These are phyloP conservation scores for Lodderomyces parapsilosis DNA, from an alignment of 1,139 yeast species.

Conservation along the genomic window DNA sequence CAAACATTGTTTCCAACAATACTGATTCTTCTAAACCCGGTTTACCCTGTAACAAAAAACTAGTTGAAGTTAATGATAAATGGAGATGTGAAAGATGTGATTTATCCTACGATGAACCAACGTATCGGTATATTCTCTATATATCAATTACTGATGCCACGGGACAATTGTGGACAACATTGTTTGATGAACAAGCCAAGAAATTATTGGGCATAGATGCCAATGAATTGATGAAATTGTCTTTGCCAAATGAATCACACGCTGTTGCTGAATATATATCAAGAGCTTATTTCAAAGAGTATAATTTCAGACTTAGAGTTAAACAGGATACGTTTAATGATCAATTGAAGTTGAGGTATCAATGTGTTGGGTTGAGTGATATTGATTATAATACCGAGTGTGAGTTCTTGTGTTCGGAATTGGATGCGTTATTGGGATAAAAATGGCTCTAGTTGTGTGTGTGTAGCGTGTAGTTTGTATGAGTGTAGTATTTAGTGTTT, in stretches of 20 bases:
- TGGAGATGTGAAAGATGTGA: slow-evolving; percentile 97
- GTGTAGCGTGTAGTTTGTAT: slow-evolving; percentile 1
- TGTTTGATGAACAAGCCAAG: slow-evolving; percentile 83
- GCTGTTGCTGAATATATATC: slow-evolving; percentile 50
- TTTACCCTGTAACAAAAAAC: slow-evolving; percentile 73
- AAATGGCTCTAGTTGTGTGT: not conserved
- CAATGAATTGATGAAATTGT: slow-evolving; percentile 55
- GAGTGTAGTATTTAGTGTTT: slow-evolving; percentile 4
- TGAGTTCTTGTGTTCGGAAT: slow-evolving; percentile 52
- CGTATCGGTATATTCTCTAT: slow-evolving; percentile 75
- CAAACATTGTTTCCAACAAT: slow-evolving; percentile 33
- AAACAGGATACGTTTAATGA: slow-evolving; percentile 84
- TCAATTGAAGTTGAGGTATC: slow-evolving; percentile 71
- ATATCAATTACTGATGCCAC: slow-evolving; percentile 73
- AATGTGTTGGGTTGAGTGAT: slow-evolving; percentile 53
- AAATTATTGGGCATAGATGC: slow-evolving; percentile 71
- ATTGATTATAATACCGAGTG: slow-evolving; percentile 65
- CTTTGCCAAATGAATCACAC: slow-evolving; percentile 44
- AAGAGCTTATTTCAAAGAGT: slow-evolving; percentile 65
- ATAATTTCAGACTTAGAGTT: slow-evolving; percentile 73
- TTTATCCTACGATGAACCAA: slow-evolving; percentile 62
- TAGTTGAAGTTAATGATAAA: slow-evolving; percentile 62
- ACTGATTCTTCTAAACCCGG: slow-evolving; percentile 19
- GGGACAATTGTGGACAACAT: slow-evolving; percentile 83
- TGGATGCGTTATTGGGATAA: slow-evolving; percentile 39